These are phyloP conservation scores for Escovopsis weberi DNA, from an alignment of 2,329 filamentous ascomycete genomes.

Conservation along the genomic window DNA sequence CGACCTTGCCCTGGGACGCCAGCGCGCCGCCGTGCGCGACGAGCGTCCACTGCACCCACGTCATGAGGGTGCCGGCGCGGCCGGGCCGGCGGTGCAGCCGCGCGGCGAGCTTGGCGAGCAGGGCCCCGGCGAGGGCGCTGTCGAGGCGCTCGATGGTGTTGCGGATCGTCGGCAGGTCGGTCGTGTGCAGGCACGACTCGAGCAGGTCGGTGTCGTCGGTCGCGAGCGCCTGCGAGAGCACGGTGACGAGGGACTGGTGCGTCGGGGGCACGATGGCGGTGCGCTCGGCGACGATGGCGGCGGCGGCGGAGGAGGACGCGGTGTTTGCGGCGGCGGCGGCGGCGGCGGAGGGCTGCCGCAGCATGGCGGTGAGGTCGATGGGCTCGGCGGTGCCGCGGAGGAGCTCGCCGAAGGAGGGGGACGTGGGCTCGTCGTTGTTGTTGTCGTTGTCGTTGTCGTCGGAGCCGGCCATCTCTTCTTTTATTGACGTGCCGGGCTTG, in stretches of 20 bases:
- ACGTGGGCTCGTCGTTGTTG: constrained; percentile 29
- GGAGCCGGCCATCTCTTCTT: no score
- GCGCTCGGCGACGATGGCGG: constrained; percentile 26
- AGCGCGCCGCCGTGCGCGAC: constrained; percentile 85
- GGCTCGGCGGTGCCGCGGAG: constrained; percentile 56
- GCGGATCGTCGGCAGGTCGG: constrained; percentile 62
- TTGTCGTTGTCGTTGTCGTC: no score
- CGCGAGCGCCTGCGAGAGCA: constrained; percentile 83
- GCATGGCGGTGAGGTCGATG: constrained; percentile 58
- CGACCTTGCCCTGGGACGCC: constrained; percentile 69
- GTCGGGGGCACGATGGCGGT: constrained; percentile 46
- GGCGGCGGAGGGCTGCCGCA: constrained; percentile 23
- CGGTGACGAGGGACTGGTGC: constrained; percentile 72
- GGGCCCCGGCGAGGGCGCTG: constrained; percentile 61
- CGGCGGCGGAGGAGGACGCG: constrained; percentile 2
- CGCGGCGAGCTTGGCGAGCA: constrained; percentile 75
- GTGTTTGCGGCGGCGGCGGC: constrained; percentile 20
- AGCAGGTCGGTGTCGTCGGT: constrained; percentile 84
- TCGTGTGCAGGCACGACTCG: constrained; percentile 78
- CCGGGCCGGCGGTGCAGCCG: constrained; percentile 78
- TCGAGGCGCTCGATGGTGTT: constrained; percentile 85
- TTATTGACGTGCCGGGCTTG: no score
- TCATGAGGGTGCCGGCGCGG: constrained; percentile 76
- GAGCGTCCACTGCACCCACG: constrained; percentile 92
- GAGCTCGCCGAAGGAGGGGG: constrained; percentile 76